Base-by-base conservation (phyloP, 2,329 filamentous ascomycete species). In the Lecanoromycetidae sp. region DNA sequence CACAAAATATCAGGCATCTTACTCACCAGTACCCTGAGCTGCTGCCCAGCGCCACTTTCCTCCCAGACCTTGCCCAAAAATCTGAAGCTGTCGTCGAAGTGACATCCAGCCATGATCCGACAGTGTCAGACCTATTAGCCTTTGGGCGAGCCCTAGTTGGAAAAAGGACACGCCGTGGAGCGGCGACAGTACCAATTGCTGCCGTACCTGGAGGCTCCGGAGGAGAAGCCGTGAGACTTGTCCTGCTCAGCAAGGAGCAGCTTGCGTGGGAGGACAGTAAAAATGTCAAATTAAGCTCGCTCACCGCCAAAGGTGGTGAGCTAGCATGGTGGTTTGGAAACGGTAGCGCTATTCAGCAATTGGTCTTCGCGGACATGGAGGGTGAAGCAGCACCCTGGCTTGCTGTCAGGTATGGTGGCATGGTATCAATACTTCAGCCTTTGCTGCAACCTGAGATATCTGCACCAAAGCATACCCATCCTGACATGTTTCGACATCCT, bases 331-430 rank as follows among this genome's bases (percentile, higher is more conserved):
- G 74, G 74, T 62, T 62, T 26, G 64, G 66, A 25, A 61, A 63
- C 42, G 69, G 68, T 12, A 65, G 67, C 2, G 68, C 72, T 1
- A 69, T 80, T 47, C 70, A 68, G 51, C 75, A 79, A 54, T 58
- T 80, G 3, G 65, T 62, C 54, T 77, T 77, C 56, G 66, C 72
- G 9, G 63, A 67, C 32, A 52, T 61, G 13, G 55, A 68, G 1
- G 65, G 71, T 22, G 61, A 66, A 46, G 60, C 57, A 33, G 55
- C 57, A 15, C 57, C 62, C 5, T 71, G 71, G 52, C 63, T 79
- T 42, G 75, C 74, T 10, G 70, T 71, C 38, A 71, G 76, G 19
- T 64, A 71, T 20, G 57, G 60, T 10, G 61, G 58, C 9, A 65
- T 59, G 6, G 75, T 71, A 3, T 59, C 66, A 3, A 60, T 79